A percentile compares a stretch with the other conserved stretches of the same genome.
phyloP scores from a whole-genome alignment of 306 rosid species.

The Potentilla sterilis region DNA sequence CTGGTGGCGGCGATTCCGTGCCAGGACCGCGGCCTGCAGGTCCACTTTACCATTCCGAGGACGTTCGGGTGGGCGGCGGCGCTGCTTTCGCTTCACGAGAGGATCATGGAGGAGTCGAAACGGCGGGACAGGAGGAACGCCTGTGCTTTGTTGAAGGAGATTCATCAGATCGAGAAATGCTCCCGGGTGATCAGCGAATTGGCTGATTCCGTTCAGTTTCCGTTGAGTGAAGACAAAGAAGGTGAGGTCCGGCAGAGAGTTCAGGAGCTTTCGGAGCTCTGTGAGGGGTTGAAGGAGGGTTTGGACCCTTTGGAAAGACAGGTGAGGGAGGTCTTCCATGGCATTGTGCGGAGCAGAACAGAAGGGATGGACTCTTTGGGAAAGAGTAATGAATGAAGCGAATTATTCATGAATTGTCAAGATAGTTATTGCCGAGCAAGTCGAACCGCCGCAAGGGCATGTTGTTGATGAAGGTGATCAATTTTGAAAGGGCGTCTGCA shows the following conservation, averaged over 20 bases:
- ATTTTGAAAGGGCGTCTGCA: constrained; percentile 21
- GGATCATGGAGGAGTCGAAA: constrained; percentile 72
- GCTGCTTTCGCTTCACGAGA: constrained; percentile 57
- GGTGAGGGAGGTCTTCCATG: constrained; percentile 82
- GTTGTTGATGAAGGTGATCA: background rate
- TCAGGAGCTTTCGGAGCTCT: constrained; percentile 53
- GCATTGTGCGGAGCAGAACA: constrained; percentile 66
- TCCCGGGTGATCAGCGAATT: constrained; percentile 60
- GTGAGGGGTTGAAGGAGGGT: constrained; percentile 56
- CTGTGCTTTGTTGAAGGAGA: constrained; percentile 74
- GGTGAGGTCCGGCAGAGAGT: constrained; percentile 63
- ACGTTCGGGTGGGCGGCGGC: constrained; percentile 68
- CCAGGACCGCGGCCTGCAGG: constrained; percentile 83
- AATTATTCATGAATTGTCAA: background rate
- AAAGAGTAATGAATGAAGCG: constrained; percentile 18
- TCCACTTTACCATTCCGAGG: constrained; percentile 56
- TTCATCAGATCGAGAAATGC: constrained; percentile 76
- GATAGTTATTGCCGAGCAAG: background rate
- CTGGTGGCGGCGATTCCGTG: constrained; percentile 96
- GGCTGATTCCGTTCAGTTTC: constrained; percentile 67
- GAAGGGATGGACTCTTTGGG: constrained; percentile 73
- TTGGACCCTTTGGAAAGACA: constrained; percentile 75
- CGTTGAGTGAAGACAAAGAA: constrained; percentile 64
- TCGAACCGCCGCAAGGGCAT: background rate
- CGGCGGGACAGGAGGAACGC: constrained; percentile 70